Conservation (phyloP, 257 asterid species). For the Knoxia roxburghii region DNA sequence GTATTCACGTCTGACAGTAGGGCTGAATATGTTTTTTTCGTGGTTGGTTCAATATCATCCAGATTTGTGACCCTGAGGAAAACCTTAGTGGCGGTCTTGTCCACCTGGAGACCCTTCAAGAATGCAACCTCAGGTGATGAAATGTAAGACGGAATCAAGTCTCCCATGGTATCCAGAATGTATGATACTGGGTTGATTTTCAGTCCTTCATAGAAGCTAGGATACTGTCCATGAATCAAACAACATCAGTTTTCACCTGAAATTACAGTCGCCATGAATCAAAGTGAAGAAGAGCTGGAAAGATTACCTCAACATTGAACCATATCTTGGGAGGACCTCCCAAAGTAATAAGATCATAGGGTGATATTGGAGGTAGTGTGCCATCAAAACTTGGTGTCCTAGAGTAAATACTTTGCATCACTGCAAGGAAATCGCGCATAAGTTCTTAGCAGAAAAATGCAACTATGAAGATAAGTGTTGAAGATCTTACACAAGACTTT, state of each 20-base stretch:
- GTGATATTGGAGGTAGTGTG: conserved; percentile 23
- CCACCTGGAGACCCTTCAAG: conserved; percentile 54
- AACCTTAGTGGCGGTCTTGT: conserved; percentile 41
- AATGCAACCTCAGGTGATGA: conserved; percentile 93
- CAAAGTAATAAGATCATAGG: conserved; percentile 24
- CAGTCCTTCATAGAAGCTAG: conserved; percentile 61
- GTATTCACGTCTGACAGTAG: conserved; percentile 36
- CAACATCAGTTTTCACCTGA: not conserved
- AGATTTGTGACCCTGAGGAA: conserved; percentile 40
- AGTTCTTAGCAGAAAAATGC: too few species aligned
- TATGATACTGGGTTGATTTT: conserved; percentile 39
- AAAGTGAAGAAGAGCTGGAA: conserved; percentile 2
- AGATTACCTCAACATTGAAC: conserved; percentile 75
- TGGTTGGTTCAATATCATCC: conserved; percentile 56
- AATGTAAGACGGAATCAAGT: conserved; percentile 52
- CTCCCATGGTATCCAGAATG: conserved; percentile 22
- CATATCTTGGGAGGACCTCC: conserved; percentile 36
- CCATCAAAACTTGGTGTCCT: conserved; percentile 31
- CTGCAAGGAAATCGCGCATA: conserved; percentile 32
- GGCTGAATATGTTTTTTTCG: conserved; percentile 45
- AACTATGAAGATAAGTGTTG: too few species aligned
- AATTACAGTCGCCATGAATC: not conserved
- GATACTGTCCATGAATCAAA: conserved; percentile 42
- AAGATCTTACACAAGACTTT: conserved; percentile 46
- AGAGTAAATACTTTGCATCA: conserved; percentile 48